Base-by-base conservation (phyloP, 768 basidiomycete species). In the Termitomyces sp. region DNA sequence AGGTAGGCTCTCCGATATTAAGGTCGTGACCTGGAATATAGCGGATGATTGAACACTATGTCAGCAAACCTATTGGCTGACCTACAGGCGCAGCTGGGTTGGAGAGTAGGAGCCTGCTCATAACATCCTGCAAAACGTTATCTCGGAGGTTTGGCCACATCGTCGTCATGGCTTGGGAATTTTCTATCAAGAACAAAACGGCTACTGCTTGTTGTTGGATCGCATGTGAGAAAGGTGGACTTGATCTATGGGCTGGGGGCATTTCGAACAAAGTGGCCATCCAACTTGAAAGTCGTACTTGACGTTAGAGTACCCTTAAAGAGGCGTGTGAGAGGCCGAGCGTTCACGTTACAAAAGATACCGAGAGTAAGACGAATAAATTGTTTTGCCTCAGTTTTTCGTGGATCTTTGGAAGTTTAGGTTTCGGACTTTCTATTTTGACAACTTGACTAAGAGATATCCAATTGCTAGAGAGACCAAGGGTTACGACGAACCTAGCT, bases 141-240 rank as follows among this genome's bases (percentile, higher is more conserved):
- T 79, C 75, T 61, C 76, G 72, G 36, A 85, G 77, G 68, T 80
- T 74, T 62, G 73, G 64, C 84, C 84, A 85, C 24, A 75, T 69
- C 6, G 61, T 20, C 27, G 69, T 67, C 73, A 83, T 79, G 1
- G 69, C 67, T 36, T 72, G 71, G 0, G 84, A 84, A 64, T 85
- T 84, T 70, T 86, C 84, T 61, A 85, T 75, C 59, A 86, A 72
- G 59, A 84, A 64, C 53, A 83, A 73, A n/a, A 76, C 71, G 37
- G 70, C 73, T 31, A 76, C 66, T 18, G 73, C 70, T 61, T 75
- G 73, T 60, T 71, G 65, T 16, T 69, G 68, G 56, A 63, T 59
- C 24, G 58, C 49, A 56, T 68, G 61, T 30, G 56, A 65, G 53
- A 67, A 66, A 33, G 63, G 68, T 31, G 58, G 54, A 46, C 44